Percentiles rank a stretch among this genome's conserved stretches.
Evolutionary conservation across 129 eudicot species (phyloP).

Genomic region (Arctium lappa): DNA sequence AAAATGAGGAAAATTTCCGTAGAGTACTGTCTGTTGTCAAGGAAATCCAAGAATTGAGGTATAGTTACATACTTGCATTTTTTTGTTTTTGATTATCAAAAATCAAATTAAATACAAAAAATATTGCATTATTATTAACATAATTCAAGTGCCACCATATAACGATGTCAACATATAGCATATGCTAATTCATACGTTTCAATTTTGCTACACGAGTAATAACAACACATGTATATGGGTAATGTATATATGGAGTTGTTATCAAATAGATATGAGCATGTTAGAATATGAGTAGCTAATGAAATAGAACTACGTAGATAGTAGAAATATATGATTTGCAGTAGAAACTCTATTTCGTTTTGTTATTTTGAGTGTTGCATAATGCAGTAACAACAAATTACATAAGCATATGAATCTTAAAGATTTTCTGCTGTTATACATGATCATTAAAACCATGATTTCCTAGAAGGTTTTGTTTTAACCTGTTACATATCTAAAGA

Average conservation of each 20-base stretch:
- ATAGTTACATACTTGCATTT: slow-evolving; percentile 6
- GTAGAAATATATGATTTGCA: not conserved
- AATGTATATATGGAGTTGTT: not conserved
- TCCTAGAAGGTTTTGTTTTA: not conserved
- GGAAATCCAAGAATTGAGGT: slow-evolving; percentile 69
- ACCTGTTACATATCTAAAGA: not conserved
- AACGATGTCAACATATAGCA: not conserved
- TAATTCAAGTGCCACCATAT: not conserved
- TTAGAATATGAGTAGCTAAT: not conserved
- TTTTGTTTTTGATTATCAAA: not conserved
- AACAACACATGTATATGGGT: not conserved
- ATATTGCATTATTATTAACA: not conserved
- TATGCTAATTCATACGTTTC: not conserved
- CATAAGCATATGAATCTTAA: not conserved
- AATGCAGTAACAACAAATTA: not conserved
- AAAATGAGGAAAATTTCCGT: slow-evolving; percentile 39
- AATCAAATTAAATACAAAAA: not conserved
- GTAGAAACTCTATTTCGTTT: not conserved
- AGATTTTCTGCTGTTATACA: not conserved
- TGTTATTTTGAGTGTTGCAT: not conserved
- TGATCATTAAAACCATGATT: not conserved
- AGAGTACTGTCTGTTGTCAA: slow-evolving; percentile 45
- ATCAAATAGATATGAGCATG: not conserved
- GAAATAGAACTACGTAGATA: not conserved
- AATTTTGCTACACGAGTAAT: not conserved